A percentile compares a stretch with the other conserved stretches of the same genome.
Conservation (phyloP, 352 stramenopile genomes). For the Phytophthora pistaciae region DNA sequence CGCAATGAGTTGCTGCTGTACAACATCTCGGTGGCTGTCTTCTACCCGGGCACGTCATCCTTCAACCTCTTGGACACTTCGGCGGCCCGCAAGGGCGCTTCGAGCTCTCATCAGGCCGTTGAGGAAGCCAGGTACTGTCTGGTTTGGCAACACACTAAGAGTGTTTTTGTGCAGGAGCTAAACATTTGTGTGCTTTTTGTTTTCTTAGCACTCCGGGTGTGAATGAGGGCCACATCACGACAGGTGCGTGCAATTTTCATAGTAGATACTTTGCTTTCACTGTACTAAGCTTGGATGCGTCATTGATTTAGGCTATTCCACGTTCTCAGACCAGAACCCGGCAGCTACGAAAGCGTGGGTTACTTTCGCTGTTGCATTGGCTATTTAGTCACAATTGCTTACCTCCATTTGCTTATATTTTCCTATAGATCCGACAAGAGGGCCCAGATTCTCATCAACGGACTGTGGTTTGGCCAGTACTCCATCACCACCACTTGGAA, state of each 20-base stretch:
- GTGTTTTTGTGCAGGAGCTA: not conserved
- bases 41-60: conserved; percentile 84
- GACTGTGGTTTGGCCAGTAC: conserved; percentile 65
- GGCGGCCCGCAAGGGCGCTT: conserved; percentile 7
- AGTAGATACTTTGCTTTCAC: not conserved
- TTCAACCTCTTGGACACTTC: conserved; percentile 32
- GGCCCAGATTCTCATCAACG: conserved; percentile 65
- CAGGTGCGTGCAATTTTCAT: conserved; percentile 13
- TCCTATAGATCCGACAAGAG: conserved; percentile 41
- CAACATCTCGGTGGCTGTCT: conserved; percentile 86
- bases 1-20: conserved; percentile 78
- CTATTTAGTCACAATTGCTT: conserved; percentile 1
- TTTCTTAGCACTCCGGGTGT: conserved; percentile 9
- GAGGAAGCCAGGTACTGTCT: conserved; percentile 22
- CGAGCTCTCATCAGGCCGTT: conserved; percentile 1
- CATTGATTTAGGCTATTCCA: conserved; percentile 43
- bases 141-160: not conserved
- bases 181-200: conserved; percentile 4
- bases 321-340: conserved; percentile 36
- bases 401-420: not conserved
- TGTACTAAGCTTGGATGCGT: conserved; percentile 2
- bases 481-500: conserved; percentile 69
- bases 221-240: conserved; percentile 24
- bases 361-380: not conserved
- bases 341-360: conserved; percentile 30